Percentiles rank a stretch among this genome's conserved stretches.
Conservation (phyloP, 768 basidiomycete species). For the Amanita muscaria region DNA sequence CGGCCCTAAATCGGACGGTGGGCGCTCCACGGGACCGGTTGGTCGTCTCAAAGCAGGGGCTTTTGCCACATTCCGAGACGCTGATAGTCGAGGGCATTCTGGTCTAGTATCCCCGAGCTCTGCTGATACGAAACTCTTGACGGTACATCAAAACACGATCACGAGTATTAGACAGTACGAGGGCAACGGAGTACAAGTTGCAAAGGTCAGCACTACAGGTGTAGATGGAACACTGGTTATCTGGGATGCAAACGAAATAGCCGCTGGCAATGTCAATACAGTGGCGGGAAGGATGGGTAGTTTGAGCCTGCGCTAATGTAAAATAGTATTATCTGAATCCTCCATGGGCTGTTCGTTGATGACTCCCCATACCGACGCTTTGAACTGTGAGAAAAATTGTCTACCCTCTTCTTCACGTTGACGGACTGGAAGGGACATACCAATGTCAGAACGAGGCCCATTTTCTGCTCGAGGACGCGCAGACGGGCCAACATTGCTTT, state of each 20-base stretch:
- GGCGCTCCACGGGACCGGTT: constrained; percentile 36
- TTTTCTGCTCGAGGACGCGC: constrained; percentile 81
- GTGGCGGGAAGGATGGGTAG: constrained; percentile 44
- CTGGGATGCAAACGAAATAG: constrained; percentile 70
- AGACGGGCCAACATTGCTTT: constrained; percentile 67
- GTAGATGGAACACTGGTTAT: constrained; percentile 91
- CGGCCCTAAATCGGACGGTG: constrained; percentile 34
- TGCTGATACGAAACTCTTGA: constrained; percentile 68
- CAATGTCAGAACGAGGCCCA: constrained; percentile 90
- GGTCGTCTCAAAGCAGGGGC: constrained; percentile 89
- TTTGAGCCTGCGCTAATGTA: constrained; percentile 33
- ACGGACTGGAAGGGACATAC: constrained; percentile 40
- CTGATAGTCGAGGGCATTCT: constrained; percentile 68
- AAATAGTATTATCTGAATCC: constrained; percentile 11
- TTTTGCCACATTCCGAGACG: constrained; percentile 89
- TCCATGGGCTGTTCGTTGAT: constrained; percentile 66
- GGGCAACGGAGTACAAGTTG: constrained; percentile 45
- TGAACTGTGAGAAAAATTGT: constrained; percentile 51
- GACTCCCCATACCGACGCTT: constrained; percentile 93
- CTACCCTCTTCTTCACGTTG: neutral
- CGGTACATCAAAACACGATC: constrained; percentile 98
- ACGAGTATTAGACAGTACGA: constrained; percentile 82
- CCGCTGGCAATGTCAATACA: constrained; percentile 20
- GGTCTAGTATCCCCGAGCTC: constrained; percentile 18
- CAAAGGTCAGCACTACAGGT: constrained; percentile 81